phyloP scores from a whole-genome alignment of 352 stramenopile species.

The Phytophthora sansomeana region DNA sequence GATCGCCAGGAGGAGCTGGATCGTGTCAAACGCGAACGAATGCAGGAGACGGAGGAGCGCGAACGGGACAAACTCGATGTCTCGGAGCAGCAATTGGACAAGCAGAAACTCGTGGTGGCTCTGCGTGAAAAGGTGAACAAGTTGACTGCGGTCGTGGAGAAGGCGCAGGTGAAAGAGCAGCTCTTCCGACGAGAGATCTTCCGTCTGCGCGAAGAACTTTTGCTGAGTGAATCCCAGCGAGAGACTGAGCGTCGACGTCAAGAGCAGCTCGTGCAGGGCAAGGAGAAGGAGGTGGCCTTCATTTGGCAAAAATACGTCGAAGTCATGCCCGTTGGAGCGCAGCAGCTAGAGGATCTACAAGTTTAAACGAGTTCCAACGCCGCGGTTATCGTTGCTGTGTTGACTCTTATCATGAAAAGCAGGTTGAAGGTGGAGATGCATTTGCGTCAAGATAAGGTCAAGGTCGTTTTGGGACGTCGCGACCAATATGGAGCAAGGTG shows the following conservation, averaged over 20 bases:
- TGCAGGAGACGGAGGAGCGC: conserved; percentile 24
- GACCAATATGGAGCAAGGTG: background rate
- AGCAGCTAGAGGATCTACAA: background rate
- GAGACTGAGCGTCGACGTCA: conserved; percentile 58
- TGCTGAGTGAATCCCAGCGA: conserved; percentile 67
- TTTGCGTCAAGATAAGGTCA: conserved; percentile 18
- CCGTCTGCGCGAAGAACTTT: conserved; percentile 63
- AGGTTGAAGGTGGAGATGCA: background rate
- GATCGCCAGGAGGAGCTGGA: conserved; percentile 32
- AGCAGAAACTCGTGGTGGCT: conserved; percentile 36
- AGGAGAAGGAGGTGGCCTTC: conserved; percentile 73
- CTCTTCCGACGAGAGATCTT: conserved; percentile 58
- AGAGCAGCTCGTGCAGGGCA: conserved; percentile 57
- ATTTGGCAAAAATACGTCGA: conserved; percentile 80
- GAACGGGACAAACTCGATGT: conserved; percentile 31
- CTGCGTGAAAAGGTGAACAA: conserved; percentile 42
- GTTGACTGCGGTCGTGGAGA: conserved; percentile 35
- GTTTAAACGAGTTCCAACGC: background rate
- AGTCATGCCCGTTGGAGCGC: conserved; percentile 28
- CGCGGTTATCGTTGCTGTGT: background rate
- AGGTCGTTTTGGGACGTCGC: conserved; percentile 12
- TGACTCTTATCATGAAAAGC: background rate
- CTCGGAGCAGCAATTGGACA: conserved; percentile 43
- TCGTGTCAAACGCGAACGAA: conserved; percentile 27
- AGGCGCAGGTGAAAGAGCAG: conserved; percentile 54